Evolutionary conservation across 805 yeast species (phyloP).

Genomic region (Wickerhamomyces chaumierensis): DNA sequence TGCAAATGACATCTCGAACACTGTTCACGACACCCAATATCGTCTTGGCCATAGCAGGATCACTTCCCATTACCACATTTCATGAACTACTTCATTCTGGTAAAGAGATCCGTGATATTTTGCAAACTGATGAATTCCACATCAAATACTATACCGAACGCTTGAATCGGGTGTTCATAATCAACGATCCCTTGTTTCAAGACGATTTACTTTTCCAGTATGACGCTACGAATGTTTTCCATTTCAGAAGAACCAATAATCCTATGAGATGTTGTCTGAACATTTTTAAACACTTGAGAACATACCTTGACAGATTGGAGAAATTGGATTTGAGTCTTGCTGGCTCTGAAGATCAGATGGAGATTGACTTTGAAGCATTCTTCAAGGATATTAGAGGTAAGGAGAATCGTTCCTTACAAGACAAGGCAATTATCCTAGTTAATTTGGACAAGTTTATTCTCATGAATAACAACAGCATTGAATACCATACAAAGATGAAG

Average conservation of each 20-base stretch:
- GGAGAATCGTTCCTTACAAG: slow-evolving; percentile 12
- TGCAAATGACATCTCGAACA: background rate
- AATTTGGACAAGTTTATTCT: slow-evolving; percentile 9
- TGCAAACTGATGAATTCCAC: slow-evolving; percentile 1
- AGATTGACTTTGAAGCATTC: slow-evolving; percentile 9
- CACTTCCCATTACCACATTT: slow-evolving; percentile 1
- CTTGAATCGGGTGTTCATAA: slow-evolving; percentile 6
- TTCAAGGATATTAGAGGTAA: slow-evolving; percentile 3
- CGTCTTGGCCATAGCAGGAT: background rate
- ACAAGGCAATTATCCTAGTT: slow-evolving; percentile 13
- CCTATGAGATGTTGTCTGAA: slow-evolving; percentile 11
- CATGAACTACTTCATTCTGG: background rate
- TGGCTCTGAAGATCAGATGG: slow-evolving; percentile 1
- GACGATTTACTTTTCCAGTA: slow-evolving; percentile 12
- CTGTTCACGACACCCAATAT: background rate
- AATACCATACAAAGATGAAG: slow-evolving; percentile 2
- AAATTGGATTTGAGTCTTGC: too few species aligned
- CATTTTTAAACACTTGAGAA: slow-evolving; percentile 3
- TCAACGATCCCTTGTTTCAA: slow-evolving; percentile 5
- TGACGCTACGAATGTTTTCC: slow-evolving; percentile 7
- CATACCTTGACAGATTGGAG: slow-evolving; percentile 4
- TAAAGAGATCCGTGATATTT: background rate
- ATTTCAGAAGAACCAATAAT: slow-evolving; percentile 9
- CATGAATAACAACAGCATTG: slow-evolving; percentile 15
- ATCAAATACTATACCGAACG: slow-evolving; percentile 9